phyloP scores from a whole-genome alignment of 1,284 basidiomycete species.

The Apiotrichum akiyoshidainum region DNA sequence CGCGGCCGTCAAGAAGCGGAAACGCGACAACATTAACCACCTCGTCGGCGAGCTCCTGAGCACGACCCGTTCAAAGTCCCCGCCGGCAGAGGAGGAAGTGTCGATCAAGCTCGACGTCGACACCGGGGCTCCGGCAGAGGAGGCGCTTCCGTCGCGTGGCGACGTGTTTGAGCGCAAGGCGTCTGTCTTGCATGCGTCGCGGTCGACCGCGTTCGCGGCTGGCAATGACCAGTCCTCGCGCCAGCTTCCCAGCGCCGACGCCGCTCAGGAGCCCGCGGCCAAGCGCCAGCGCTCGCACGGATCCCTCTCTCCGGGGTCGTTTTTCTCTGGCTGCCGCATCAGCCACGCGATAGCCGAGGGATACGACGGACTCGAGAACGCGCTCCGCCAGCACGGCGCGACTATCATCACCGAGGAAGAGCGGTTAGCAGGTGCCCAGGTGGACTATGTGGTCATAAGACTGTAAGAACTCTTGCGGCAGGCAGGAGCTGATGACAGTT shows the following conservation, averaged over 20 bases:
- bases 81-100: neutral
- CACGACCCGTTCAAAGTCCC: constrained; percentile 8
- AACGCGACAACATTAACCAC: constrained; percentile 25
- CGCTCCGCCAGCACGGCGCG: constrained; percentile 34
- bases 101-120: neutral
- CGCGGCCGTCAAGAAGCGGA: constrained; percentile 33
- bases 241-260: neutral
- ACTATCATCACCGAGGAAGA: constrained; percentile 32
- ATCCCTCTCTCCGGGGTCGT: neutral
- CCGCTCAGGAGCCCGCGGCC: neutral
- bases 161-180: constrained; percentile 23
- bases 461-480: constrained; percentile 31
- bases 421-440: constrained; percentile 29
- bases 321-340: constrained; percentile 41
- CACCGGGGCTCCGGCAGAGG: neutral
- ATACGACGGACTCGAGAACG: constrained; percentile 36
- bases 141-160: constrained; percentile 2
- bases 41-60: constrained; percentile 43
- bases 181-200: constrained; percentile 36
- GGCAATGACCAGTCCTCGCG: neutral
- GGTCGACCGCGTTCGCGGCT: constrained; percentile 29
- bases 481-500: neutral
- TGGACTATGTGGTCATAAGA: constrained; percentile 45
- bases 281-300: neutral
- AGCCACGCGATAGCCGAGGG: constrained; percentile 39